Evolutionary conservation across 345 rosid genomes (phyloP).

Genomic region (Limnanthes douglasii): DNA sequence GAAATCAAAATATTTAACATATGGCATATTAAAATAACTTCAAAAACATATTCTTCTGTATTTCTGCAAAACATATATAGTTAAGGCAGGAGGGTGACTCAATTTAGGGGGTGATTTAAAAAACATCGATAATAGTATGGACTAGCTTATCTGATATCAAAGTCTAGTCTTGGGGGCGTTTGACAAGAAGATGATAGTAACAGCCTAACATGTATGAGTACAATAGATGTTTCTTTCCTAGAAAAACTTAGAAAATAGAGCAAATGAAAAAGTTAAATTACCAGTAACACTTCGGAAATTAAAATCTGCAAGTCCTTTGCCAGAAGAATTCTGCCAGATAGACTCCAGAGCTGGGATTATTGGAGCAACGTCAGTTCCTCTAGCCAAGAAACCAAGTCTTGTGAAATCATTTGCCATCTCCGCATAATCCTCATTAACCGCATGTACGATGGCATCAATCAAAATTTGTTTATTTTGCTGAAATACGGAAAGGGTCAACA

Average conservation of each 20-base stretch:
- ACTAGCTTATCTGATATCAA: too few relatives aligned
- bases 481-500: slow-evolving; percentile 14
- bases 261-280: slow-evolving; percentile 9
- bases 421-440: slow-evolving; percentile 90
- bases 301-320: slow-evolving; percentile 87
- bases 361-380: slow-evolving; percentile 90
- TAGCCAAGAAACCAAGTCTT: slow-evolving; percentile 95
- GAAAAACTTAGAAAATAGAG: neutral
- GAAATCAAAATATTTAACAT: too few relatives aligned
- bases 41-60: too few relatives aligned
- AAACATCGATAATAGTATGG: too few relatives aligned
- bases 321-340: slow-evolving; percentile 94
- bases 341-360: slow-evolving; percentile 96
- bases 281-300: slow-evolving; percentile 94
- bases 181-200: too few relatives aligned
- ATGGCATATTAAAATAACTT: too few relatives aligned
- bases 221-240: too few relatives aligned
- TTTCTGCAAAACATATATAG: too few relatives aligned
- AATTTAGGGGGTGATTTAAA: too few relatives aligned
- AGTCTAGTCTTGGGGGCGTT: too few relatives aligned
- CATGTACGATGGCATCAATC: slow-evolving; percentile 97
- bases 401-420: slow-evolving; percentile 99
- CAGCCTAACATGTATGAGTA: too few relatives aligned
- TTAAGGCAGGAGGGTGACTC: too few relatives aligned
- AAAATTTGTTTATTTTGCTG: slow-evolving; percentile 98